phyloP scores from a whole-genome alignment of 371 early-diverging fungal genomes.

The Scutellospora calospora region DNA sequence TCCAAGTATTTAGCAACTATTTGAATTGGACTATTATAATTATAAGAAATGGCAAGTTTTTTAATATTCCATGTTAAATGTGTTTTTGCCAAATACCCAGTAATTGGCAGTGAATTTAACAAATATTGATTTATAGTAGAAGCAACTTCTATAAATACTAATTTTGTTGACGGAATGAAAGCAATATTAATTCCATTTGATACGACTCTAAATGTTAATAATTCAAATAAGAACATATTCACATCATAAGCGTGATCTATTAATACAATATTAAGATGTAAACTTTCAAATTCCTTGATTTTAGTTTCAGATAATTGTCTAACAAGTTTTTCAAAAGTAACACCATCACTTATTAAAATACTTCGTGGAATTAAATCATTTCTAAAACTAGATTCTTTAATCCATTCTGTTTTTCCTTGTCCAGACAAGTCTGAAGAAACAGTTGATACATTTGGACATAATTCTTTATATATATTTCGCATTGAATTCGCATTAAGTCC shows the following conservation, averaged over 20 bases:
- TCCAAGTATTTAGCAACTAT: conserved; percentile 17
- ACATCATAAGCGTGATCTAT: conserved; percentile 30
- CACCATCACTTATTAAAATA: conserved; percentile 34
- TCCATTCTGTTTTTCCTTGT: conserved; percentile 40
- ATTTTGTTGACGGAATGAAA: not conserved
- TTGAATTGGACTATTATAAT: conserved; percentile 34
- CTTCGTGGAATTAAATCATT: conserved; percentile 17
- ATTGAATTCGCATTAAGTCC: conserved; percentile 34
- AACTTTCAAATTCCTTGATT: conserved; percentile 28
- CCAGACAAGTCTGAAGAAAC: conserved; percentile 41
- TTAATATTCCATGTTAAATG: conserved; percentile 40
- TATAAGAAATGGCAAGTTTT: not conserved
- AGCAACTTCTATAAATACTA: conserved; percentile 39
- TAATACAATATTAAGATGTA: conserved; percentile 38
- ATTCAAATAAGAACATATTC: conserved; percentile 43
- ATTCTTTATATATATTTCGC: conserved; percentile 23
- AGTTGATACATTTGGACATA: conserved; percentile 9
- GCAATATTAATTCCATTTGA: conserved; percentile 26
- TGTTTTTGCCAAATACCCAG: not conserved
- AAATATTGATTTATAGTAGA: conserved; percentile 43
- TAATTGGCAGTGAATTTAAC: conserved; percentile 27
- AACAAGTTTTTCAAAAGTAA: conserved; percentile 22
- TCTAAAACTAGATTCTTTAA: not conserved
- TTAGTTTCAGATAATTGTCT: not conserved
- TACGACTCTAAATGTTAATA: conserved; percentile 32